phyloP scores from a whole-genome alignment of 257 asterid genomes.

The Plantago major region DNA sequence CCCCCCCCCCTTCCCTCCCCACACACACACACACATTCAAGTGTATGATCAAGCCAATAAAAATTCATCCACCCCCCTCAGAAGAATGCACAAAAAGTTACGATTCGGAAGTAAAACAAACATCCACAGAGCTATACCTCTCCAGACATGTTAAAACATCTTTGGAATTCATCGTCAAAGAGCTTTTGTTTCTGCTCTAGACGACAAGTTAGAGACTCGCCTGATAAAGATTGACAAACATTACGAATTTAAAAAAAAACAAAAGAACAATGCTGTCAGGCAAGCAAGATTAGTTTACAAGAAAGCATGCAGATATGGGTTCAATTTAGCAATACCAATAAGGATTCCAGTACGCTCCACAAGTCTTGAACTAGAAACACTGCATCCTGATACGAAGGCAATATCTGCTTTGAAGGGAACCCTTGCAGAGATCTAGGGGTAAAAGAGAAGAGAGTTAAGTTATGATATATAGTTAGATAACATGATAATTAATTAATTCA shows the following conservation, averaged over 20 bases:
- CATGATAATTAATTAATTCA: constrained; percentile 8
- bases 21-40: too few species aligned
- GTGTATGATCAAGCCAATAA: too few species aligned
- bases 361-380: constrained; percentile 40
- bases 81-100: too few species aligned
- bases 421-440: constrained; percentile 66
- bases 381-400: constrained; percentile 64
- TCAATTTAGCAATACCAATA: constrained; percentile 38
- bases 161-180: constrained; percentile 62
- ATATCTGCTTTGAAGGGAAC: constrained; percentile 73
- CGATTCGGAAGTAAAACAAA: constrained; percentile 15
- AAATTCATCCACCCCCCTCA: too few species aligned
- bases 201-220: constrained; percentile 52
- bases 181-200: constrained; percentile 67
- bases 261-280: too few species aligned
- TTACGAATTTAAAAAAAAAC: constrained; percentile 19
- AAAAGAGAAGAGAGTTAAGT: constrained; percentile 13
- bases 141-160: constrained; percentile 56
- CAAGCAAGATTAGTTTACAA: too few species aligned
- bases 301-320: constrained; percentile 10
- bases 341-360: constrained; percentile 59
- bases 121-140: constrained; percentile 41
- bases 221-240: constrained; percentile 37
- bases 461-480: too few species aligned
- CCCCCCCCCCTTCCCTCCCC: too few species aligned